Conservation (phyloP, 176 grass and related monocot genomes). For the Hsuehochloa calcarea region DNA sequence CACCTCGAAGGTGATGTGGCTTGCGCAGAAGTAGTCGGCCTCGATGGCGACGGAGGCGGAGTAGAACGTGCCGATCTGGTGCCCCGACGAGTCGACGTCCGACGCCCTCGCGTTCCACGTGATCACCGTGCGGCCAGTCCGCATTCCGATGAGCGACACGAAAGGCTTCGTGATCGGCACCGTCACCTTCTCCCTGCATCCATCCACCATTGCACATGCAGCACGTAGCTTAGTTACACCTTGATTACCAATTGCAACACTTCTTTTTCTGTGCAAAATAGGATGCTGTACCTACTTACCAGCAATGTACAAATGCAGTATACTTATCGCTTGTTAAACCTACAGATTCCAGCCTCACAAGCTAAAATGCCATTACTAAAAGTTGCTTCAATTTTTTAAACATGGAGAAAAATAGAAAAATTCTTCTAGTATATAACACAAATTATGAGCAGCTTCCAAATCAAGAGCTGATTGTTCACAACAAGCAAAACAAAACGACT, state of each 20-base stretch:
- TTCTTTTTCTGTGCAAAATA: not conserved
- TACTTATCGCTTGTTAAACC: not conserved
- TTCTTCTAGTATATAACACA: not conserved
- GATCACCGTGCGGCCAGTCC: constrained; percentile 63
- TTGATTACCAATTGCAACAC: not conserved
- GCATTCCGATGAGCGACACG: constrained; percentile 76
- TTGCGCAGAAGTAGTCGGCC: constrained; percentile 88
- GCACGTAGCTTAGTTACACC: not conserved
- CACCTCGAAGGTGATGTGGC: constrained; percentile 86
- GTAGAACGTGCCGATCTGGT: constrained; percentile 69
- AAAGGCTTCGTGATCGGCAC: constrained; percentile 85
- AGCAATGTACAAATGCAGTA: not conserved
- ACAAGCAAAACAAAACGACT: no score
- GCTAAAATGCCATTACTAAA: not conserved
- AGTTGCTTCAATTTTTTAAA: constrained; percentile 2
- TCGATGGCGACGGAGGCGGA: constrained; percentile 86
- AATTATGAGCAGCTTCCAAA: not conserved
- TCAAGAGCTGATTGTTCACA: not conserved
- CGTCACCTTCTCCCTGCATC: constrained; percentile 85
- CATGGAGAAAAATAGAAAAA: not conserved
- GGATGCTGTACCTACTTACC: no score
- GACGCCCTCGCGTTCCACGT: constrained; percentile 66
- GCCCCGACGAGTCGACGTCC: constrained; percentile 48
- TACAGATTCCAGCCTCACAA: not conserved
- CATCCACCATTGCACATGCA: not conserved